Conservation (phyloP, 768 basidiomycete genomes). For the Leccinum subtestaceum region DNA sequence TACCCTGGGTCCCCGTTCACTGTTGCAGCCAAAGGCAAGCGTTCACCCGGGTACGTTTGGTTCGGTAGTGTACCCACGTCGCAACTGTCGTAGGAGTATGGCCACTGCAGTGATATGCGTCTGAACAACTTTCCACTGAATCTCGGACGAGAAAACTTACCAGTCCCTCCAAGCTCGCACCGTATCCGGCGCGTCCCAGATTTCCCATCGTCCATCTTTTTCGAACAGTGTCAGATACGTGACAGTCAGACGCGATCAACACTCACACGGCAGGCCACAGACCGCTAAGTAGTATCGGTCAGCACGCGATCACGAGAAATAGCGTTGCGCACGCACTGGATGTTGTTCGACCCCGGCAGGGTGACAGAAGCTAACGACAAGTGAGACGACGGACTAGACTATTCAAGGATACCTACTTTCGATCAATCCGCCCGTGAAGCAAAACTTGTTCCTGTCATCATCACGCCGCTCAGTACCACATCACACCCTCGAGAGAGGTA, state of each 20-base stretch:
- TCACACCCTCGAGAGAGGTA: background rate
- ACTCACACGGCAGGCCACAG: conserved; percentile 49
- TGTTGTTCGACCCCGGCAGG: conserved; percentile 42
- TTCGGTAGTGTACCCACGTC: conserved; percentile 79
- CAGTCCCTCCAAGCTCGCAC: conserved; percentile 59
- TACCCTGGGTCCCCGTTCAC: conserved; percentile 37
- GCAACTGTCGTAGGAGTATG: conserved; percentile 56
- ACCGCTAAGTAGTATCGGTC: conserved; percentile 28
- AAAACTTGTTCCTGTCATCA: conserved; percentile 59
- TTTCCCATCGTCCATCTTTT: conserved; percentile 56
- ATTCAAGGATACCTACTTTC: conserved; percentile 35
- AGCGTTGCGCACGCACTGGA: conserved; percentile 23
- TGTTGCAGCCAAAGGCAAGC: conserved; percentile 43
- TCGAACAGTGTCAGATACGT: conserved; percentile 6
- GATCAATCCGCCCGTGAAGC: conserved; percentile 77
- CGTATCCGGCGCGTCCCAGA: conserved; percentile 49
- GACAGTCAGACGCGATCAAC: background rate
- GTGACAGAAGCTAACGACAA: conserved; percentile 32
- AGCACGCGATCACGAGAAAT: background rate
- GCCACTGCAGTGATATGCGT: conserved; percentile 39
- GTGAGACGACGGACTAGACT: background rate
- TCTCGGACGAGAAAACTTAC: conserved; percentile 36
- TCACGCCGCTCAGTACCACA: conserved; percentile 2
- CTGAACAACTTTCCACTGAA: conserved; percentile 2
- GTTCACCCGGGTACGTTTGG: conserved; percentile 53